These are phyloP conservation scores for Saccharomyces hybrid DNA, from an alignment of 1,139 yeast genomes.

Conservation along the genomic window DNA sequence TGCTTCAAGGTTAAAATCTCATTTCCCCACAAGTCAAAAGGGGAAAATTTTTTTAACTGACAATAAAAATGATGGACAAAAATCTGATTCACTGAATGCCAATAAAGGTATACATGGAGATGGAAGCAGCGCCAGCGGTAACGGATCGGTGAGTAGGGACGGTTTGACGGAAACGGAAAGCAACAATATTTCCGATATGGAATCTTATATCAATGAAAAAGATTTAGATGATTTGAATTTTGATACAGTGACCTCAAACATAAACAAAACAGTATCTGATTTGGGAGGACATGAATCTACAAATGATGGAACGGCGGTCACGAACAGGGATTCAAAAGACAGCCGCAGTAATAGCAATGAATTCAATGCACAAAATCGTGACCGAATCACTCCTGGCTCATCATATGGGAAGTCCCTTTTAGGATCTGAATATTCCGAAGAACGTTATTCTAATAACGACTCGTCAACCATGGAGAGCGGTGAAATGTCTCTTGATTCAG, in stretches of 20 bases:
- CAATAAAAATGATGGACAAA: constrained; percentile 6
- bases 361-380: constrained; percentile 21
- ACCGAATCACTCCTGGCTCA: constrained; percentile 15
- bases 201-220: constrained; percentile 27
- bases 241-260: constrained; percentile 12
- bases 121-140: constrained; percentile 8
- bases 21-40: constrained; percentile 10
- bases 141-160: constrained; percentile 6
- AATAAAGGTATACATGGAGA: constrained; percentile 1
- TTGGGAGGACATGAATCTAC: neutral
- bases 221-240: constrained; percentile 23
- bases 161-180: constrained; percentile 6
- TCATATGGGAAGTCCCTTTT: constrained; percentile 34
- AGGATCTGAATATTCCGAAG: constrained; percentile 35
- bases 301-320: constrained; percentile 5
- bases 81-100: constrained; percentile 4
- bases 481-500: constrained; percentile 15
- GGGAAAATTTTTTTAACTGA: constrained; percentile 6
- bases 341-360: constrained; percentile 15
- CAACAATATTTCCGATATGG: constrained; percentile 26
- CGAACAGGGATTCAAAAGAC: constrained; percentile 4
- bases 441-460: constrained; percentile 21
- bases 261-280: constrained; percentile 5
- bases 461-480: constrained; percentile 17
- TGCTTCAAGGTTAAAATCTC: constrained; percentile 13